Evolutionary conservation across 1,284 basidiomycete genomes (phyloP), one percentile per base, ranked within the genome.

Genomic region (Somion occarium): DNA sequence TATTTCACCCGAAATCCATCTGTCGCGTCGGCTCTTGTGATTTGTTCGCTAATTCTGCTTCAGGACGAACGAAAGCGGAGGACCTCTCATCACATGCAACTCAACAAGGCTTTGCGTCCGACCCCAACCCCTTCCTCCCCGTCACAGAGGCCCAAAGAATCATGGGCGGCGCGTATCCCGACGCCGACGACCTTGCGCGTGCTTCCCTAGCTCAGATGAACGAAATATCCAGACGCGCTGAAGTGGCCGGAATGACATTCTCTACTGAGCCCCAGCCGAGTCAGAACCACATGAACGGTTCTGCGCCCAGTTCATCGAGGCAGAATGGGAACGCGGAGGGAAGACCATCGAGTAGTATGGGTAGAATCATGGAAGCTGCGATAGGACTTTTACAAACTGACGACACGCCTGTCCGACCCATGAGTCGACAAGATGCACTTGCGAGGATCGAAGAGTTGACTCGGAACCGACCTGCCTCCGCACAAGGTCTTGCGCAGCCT

Each of bases 201-300:
- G 82, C 82, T 4, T 72, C 72, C 15, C 74, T 88, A 56, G 74
- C 79, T 57, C 85, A 88, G 64, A 85, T 91, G 80, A 88, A 82
- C 66, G 85, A 88, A 64, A 78, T 86, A 55, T 83, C 83, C 23
- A 70, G 82, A 45, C 74, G 83, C 26, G 83, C 81, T 20, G 71
- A 73, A 60, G 68, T 62, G 49, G 69, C 65, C 38, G 70, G 73
- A 3, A 64, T 70, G 71, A 64, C 68, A 38, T 75, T 79, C 65
- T 51, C 55, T 23, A 61, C 54, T 19, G 44, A 55, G 19, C 41
- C 45, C 56, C 57, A 52, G 27, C 49, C 49, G 47, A 51, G 42
- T 44, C 50, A 38, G 48, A 52, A 26, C 52, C 25, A 34, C 11
- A n/a, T 11, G 20, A 26, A 26, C 19, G 11, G 15, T 23, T 9